Conservation (phyloP, 768 basidiomycete genomes). For the Boletus sp. region DNA sequence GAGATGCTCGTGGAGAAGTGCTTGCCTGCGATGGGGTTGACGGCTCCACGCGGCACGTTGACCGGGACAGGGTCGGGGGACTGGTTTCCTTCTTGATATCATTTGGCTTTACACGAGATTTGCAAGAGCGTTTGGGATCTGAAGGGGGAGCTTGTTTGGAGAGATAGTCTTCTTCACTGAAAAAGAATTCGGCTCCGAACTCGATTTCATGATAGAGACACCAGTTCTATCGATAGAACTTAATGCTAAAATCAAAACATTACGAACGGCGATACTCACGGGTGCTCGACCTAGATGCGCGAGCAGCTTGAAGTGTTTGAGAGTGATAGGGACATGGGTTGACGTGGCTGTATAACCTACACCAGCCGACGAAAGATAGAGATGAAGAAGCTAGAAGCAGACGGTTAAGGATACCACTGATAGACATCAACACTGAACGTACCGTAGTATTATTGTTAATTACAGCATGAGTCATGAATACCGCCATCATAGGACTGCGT, state of each 20-base stretch:
- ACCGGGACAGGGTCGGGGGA: conserved; percentile 28
- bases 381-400: conserved; percentile 44
- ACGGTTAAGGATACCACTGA: not conserved
- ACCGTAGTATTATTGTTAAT: conserved; percentile 55
- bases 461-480: conserved; percentile 71
- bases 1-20: conserved; percentile 27
- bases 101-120: conserved; percentile 22
- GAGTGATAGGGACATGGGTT: conserved; percentile 60
- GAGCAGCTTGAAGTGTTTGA: conserved; percentile 74
- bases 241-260: not conserved
- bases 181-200: conserved; percentile 63
- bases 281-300: conserved; percentile 61
- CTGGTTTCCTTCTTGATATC: conserved; percentile 44
- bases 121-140: conserved; percentile 25
- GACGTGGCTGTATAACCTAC: conserved; percentile 18
- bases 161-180: conserved; percentile 67
- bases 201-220: conserved; percentile 61
- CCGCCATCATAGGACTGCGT: conserved; percentile 55
- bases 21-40: conserved; percentile 12
- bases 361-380: conserved; percentile 37
- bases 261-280: conserved; percentile 37
- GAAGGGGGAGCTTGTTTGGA: conserved; percentile 28
- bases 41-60: conserved; percentile 14
- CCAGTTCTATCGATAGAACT: conserved; percentile 38
- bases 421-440: conserved; percentile 1